phyloP scores from a whole-genome alignment of 305 asterid species.

The Fraxinus velutina region DNA sequence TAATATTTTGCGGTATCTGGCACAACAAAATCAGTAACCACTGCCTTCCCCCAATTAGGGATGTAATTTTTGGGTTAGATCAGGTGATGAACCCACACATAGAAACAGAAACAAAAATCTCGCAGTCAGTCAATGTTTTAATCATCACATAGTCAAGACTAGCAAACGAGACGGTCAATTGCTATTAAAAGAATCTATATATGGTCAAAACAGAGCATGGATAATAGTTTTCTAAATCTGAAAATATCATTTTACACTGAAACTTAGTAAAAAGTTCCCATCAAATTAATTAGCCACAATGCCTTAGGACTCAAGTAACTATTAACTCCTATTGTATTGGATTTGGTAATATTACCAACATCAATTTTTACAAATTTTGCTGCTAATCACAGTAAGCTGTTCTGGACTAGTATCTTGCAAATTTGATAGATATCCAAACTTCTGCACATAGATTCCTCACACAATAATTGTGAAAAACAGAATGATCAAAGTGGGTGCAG shows the following conservation, averaged over 20 bases:
- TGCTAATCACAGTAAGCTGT: slow-evolving; percentile 11
- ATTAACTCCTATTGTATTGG: neutral
- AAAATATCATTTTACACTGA: neutral
- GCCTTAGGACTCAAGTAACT: neutral
- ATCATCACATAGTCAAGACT: neutral
- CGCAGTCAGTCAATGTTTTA: neutral
- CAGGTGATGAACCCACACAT: neutral
- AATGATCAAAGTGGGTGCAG: neutral
- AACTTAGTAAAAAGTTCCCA: neutral
- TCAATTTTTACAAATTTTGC: neutral
- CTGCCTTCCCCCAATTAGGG: neutral
- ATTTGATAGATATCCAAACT: slow-evolving; percentile 14
- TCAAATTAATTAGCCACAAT: neutral
- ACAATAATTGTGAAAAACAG: neutral
- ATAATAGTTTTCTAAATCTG: neutral
- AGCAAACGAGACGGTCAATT: neutral
- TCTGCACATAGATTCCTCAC: neutral
- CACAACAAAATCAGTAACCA: neutral
- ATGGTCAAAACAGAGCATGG: neutral
- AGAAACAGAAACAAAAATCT: neutral
- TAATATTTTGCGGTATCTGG: slow-evolving; percentile 1
- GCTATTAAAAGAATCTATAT: neutral
- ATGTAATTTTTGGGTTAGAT: neutral
- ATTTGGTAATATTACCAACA: neutral
- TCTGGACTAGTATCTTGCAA: neutral